A percentile compares a stretch with the other conserved stretches of the same genome.
Evolutionary conservation across 2,329 filamentous ascomycete genomes (phyloP).

Genomic region (Rutstroemia sp.): DNA sequence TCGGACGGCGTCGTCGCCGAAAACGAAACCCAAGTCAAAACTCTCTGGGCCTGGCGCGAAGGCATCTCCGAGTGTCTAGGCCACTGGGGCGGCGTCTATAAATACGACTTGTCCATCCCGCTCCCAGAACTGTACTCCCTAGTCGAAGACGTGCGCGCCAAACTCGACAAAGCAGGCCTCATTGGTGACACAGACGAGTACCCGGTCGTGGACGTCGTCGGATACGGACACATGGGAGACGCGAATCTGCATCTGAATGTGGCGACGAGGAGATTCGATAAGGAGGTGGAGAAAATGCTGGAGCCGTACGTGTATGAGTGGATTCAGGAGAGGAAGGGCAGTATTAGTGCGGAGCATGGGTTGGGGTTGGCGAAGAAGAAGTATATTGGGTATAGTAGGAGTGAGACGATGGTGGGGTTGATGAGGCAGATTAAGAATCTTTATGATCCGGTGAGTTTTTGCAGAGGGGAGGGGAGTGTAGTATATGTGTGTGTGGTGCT

Average conservation of each 20-base stretch:
- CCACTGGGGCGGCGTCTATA: constrained; percentile 93
- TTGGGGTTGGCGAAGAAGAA: constrained; percentile 92
- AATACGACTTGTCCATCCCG: constrained; percentile 96
- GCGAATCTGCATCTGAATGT: constrained; percentile 93
- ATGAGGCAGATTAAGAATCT: constrained; percentile 95
- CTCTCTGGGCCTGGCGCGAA: constrained; percentile 89
- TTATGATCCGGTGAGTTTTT: constrained; percentile 77
- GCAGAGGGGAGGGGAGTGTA: background rate
- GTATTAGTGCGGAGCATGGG: constrained; percentile 95
- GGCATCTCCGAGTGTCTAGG: constrained; percentile 83
- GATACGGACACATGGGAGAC: constrained; percentile 98
- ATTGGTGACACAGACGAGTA: constrained; percentile 67
- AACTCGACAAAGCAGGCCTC: constrained; percentile 66
- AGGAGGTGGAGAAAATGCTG: constrained; percentile 75
- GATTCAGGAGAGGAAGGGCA: constrained; percentile 81
- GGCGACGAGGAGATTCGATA: constrained; percentile 73
- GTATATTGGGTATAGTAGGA: constrained; percentile 88
- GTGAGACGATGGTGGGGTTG: constrained; percentile 74
- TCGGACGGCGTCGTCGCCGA: constrained; percentile 86
- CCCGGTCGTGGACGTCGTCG: constrained; percentile 83
- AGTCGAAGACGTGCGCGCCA: constrained; percentile 75
- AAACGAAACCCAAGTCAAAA: constrained; percentile 80
- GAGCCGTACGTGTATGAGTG: constrained; percentile 98
- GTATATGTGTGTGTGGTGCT: constrained; percentile 9
- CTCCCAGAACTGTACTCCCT: constrained; percentile 79